Conservation (phyloP, 495 filamentous ascomycete genomes). For the Aspergillus leporis region DNA sequence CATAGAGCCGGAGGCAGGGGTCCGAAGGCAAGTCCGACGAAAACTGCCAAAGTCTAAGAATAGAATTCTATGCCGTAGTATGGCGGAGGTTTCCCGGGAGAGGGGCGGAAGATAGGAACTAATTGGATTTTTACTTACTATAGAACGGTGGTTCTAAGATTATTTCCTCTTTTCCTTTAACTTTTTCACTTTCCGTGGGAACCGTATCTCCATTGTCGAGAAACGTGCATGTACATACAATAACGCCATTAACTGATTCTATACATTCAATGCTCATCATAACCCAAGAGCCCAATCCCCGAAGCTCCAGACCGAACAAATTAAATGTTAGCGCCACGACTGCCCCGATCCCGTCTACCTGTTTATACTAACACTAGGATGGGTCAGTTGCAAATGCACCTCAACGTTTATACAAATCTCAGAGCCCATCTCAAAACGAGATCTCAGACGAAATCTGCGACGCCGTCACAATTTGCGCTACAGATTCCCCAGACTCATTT, state of each 20-base stretch:
- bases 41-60: too few relatives aligned
- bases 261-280: neutral
- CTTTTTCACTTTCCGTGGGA: neutral
- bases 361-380: neutral
- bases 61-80: too few relatives aligned
- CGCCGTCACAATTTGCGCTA: conserved; percentile 5
- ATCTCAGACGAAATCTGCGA: conserved; percentile 11
- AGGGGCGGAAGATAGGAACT: too few relatives aligned
- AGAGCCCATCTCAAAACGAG: neutral
- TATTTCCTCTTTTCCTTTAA: neutral
- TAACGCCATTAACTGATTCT: neutral
- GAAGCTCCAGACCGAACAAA: neutral
- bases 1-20: too few relatives aligned
- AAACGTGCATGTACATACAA: neutral
- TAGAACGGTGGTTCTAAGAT: neutral
- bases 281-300: neutral
- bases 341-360: neutral
- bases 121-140: neutral
- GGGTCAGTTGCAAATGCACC: neutral
- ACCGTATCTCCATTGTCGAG: neutral
- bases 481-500: conserved; percentile 3
- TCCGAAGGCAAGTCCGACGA: too few relatives aligned
- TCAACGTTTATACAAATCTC: neutral
- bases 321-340: neutral
- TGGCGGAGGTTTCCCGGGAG: too few relatives aligned